phyloP scores from a whole-genome alignment of 352 stramenopile genomes.

The Pythium aristosporum region DNA sequence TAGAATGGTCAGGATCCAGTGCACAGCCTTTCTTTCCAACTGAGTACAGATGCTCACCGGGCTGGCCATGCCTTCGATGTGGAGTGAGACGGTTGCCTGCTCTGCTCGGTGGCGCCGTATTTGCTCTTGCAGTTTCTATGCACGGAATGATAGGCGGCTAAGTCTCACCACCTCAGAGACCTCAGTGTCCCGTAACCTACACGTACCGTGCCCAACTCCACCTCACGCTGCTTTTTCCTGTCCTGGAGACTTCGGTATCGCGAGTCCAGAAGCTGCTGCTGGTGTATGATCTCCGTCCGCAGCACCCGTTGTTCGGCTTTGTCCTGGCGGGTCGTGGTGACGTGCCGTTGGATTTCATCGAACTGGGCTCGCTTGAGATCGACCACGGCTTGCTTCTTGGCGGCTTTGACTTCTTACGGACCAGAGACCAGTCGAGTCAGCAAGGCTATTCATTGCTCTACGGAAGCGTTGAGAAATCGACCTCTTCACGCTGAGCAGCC shows the following conservation, averaged over 20 bases:
- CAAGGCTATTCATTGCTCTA: not conserved
- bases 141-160: not conserved
- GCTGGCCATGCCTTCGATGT: conserved; percentile 22
- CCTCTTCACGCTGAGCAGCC: conserved; percentile 20
- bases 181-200: not conserved
- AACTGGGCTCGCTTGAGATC: conserved; percentile 20
- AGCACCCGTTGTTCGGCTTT: conserved; percentile 8
- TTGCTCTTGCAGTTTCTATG: conserved; percentile 28
- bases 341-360: conserved; percentile 24
- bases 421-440: not conserved
- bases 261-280: conserved; percentile 21
- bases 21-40: not conserved
- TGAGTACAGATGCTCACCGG: conserved; percentile 5
- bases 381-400: conserved; percentile 9
- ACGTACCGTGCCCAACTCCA: conserved; percentile 20
- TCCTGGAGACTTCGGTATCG: conserved; percentile 8
- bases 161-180: not conserved
- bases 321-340: not conserved
- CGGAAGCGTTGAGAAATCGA: not conserved
- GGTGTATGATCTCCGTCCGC: conserved; percentile 11
- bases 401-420: conserved; percentile 11
- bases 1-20: not conserved
- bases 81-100: conserved; percentile 14
- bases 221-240: conserved; percentile 20
- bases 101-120: conserved; percentile 22